Evolutionary conservation across 2,329 filamentous ascomycete genomes (phyloP).

Genomic region (Sporothrix phasma): DNA sequence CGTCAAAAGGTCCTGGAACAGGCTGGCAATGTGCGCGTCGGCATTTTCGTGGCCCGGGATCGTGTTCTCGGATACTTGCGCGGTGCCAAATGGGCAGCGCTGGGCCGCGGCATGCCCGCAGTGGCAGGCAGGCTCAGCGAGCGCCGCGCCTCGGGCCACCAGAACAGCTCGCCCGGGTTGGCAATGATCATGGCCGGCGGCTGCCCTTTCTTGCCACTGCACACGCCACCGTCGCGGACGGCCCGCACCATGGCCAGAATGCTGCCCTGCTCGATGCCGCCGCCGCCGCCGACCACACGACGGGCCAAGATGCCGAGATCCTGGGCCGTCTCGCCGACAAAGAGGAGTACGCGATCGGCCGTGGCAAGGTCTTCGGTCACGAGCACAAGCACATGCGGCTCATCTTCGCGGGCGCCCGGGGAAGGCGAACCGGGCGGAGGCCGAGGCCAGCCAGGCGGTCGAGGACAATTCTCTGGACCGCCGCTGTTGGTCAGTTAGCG

Average conservation of each 20-base stretch:
- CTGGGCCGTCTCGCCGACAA: conserved; percentile 63
- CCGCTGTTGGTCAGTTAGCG: conserved; percentile 36
- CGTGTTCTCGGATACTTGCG: conserved; percentile 27
- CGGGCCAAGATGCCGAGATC: conserved; percentile 68
- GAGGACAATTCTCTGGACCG: conserved; percentile 50
- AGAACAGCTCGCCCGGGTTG: conserved; percentile 68
- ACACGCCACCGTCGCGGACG: background rate
- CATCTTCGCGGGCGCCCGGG: conserved; percentile 33
- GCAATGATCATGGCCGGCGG: conserved; percentile 55
- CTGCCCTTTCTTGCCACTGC: background rate
- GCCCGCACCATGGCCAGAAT: conserved; percentile 49
- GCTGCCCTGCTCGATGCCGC: conserved; percentile 62
- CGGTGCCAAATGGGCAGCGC: conserved; percentile 45
- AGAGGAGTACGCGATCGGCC: conserved; percentile 56
- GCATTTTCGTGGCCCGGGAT: conserved; percentile 45
- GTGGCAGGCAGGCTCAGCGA: conserved; percentile 51
- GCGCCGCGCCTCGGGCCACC: conserved; percentile 55
- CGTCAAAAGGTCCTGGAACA: conserved; percentile 56
- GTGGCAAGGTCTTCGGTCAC: conserved; percentile 41
- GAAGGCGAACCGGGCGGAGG: conserved; percentile 51
- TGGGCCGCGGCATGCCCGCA: conserved; percentile 49
- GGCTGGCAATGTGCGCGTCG: conserved; percentile 51
- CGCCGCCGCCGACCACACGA: conserved; percentile 50
- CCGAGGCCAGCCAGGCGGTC: conserved; percentile 52
- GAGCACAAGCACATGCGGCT: conserved; percentile 62